These are phyloP conservation scores for Beauveria bassiana DNA, from an alignment of 2,329 filamentous ascomycete species.

Conservation along the genomic window DNA sequence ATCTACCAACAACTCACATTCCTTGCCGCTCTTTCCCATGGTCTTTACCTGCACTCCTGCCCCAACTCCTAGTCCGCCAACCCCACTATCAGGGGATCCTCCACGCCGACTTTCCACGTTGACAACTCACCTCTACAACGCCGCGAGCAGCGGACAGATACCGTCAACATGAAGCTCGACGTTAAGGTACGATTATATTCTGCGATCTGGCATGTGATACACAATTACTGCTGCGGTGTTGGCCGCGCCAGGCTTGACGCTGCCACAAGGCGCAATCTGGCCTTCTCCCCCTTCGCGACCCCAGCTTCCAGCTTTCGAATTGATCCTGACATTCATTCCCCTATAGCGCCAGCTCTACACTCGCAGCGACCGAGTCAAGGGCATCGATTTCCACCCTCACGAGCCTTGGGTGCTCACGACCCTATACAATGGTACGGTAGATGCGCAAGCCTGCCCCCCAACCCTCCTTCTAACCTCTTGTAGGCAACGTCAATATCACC, in stretches of 20 bases:
- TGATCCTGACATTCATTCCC: neutral
- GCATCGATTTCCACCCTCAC: conserved; percentile 92
- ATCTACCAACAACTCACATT: neutral
- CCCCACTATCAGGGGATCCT: conserved; percentile 14
- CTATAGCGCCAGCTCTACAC: conserved; percentile 45
- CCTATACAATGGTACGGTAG: conserved; percentile 75
- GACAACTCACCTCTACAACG: conserved; percentile 5
- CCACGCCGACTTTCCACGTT: conserved; percentile 12
- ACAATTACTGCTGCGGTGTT: neutral
- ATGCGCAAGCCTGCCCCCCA: neutral
- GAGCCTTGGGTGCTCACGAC: conserved; percentile 97
- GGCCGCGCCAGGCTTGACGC: neutral
- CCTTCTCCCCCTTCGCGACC: conserved; percentile 5
- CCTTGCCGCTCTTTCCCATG: neutral
- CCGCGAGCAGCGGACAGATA: conserved; percentile 14
- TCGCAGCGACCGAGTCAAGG: conserved; percentile 92
- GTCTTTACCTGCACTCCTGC: neutral
- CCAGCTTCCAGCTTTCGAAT: neutral
- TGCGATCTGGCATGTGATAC: neutral
- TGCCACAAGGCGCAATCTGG: conserved; percentile 5
- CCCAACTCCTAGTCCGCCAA: conserved; percentile 9
- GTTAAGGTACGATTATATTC: conserved; percentile 29
- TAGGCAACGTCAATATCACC: conserved; percentile 98
- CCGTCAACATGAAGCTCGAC: conserved; percentile 33
- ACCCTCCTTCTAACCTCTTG: neutral